A percentile compares a stretch with the other conserved stretches of the same genome.
Conservation (phyloP, 176 grass and related monocot species). For the Eragrostis curvula region DNA sequence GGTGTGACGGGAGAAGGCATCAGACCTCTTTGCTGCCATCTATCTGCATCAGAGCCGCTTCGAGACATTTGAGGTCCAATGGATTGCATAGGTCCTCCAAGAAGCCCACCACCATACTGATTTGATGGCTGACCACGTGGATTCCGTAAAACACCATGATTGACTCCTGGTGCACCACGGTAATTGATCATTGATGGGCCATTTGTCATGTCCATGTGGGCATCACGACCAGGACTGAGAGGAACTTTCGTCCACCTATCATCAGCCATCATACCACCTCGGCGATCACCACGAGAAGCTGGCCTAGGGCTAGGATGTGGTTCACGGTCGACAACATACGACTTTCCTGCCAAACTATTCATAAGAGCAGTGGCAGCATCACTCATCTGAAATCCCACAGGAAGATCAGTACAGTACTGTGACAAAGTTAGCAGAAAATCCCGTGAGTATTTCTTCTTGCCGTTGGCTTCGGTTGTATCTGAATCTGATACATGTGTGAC, state of each 20-base stretch:
- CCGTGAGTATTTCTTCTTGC: slow-evolving; percentile 78
- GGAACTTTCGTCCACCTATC: slow-evolving; percentile 75
- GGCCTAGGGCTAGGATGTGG: slow-evolving; percentile 67
- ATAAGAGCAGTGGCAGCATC: slow-evolving; percentile 51
- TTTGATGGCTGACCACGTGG: slow-evolving; percentile 53
- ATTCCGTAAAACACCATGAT: slow-evolving; percentile 77
- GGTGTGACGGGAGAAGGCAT: slow-evolving; percentile 82
- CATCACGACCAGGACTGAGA: slow-evolving; percentile 66
- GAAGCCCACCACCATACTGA: slow-evolving; percentile 59
- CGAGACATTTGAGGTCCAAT: slow-evolving; percentile 51
- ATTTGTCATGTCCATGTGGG: slow-evolving; percentile 53
- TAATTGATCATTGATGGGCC: slow-evolving; percentile 53
- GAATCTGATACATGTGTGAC: slow-evolving; percentile 29
- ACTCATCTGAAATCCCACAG: slow-evolving; percentile 67
- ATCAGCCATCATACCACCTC: slow-evolving; percentile 61
- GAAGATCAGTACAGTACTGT: slow-evolving; percentile 59
- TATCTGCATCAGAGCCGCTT: slow-evolving; percentile 77
- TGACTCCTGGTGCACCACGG: slow-evolving; percentile 59
- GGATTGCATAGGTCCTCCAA: slow-evolving; percentile 60
- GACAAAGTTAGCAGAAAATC: slow-evolving; percentile 84
- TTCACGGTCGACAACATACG: slow-evolving; percentile 64
- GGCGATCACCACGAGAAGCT: slow-evolving; percentile 61
- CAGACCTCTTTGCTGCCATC: slow-evolving; percentile 87
- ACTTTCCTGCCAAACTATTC: slow-evolving; percentile 54
- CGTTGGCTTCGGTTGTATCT: slow-evolving; percentile 48